Evolutionary conservation across 1,284 basidiomycete genomes (phyloP), one percentile per base, ranked within the genome.

Genomic region (Heterobasidion irregulare): DNA sequence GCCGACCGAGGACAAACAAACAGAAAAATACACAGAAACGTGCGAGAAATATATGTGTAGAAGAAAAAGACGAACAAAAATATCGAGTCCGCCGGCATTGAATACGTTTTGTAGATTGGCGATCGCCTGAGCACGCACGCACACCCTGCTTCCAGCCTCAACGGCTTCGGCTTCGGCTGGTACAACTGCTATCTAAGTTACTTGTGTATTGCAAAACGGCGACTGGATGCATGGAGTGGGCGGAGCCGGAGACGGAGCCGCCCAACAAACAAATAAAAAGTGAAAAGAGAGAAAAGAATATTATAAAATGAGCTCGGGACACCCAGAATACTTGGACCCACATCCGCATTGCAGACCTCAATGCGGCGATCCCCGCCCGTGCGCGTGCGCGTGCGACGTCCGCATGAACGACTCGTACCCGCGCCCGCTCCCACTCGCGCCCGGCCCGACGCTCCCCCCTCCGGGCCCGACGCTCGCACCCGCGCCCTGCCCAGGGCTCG

Each of bases 351-450:
- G 3, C 26, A 2, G 2, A 2, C 18, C 52, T 67, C 62, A 72
- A 51, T 69, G 70, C 32, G 74, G 74, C n/a, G 75, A 75, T 4
- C 68, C 69, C 13, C 72, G 68, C 8, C 65, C 68, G 52, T 72
- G 73, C 55, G 70, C 72, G 8, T 70, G 66, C 8, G 72, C 68
- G 56, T 80, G 78, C 47, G 78, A 75, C n/a, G 46, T 16, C 53
- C 82, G 72, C 66, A 83, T 73, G 62, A 83, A 84, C 26, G 81
- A 83, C 61, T 80, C 80, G 50, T 80, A 79, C 57, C 80, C 77
- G n/a, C n/a, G 38, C n/a, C 38, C 38, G 4, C 38, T n/a, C 38
- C 38, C 38, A 6, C 10, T 41, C 12, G n/a, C n/a, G 38, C n/a
- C 38, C 12, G n/a, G 12, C 12, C 10, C 12, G 10, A 41, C 38